Percentiles rank a stretch among this genome's conserved stretches.
phyloP scores from a whole-genome alignment of 129 eudicot genomes.

The Apium graveolens region DNA sequence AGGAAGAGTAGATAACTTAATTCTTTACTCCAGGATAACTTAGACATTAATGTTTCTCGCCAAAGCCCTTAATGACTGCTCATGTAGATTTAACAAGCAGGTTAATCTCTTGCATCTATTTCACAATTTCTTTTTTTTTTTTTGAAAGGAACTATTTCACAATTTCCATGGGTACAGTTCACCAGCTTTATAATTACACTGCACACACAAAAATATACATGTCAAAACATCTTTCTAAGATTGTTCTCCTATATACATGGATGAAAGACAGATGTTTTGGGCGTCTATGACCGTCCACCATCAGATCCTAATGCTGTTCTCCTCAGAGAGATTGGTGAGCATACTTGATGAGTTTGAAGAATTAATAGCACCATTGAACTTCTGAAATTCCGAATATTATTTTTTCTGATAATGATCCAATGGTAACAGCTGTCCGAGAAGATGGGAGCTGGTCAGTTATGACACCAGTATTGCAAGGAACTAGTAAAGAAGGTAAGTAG shows the following conservation, averaged over 20 bases:
- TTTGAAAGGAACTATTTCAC: neutral
- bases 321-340: conserved; percentile 82
- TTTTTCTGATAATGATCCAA: conserved; percentile 9
- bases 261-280: conserved; percentile 82
- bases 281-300: conserved; percentile 95
- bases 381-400: neutral
- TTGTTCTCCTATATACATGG: conserved; percentile 31
- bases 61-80: neutral
- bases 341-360: neutral
- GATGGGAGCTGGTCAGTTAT: conserved; percentile 88
- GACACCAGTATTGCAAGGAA: conserved; percentile 47
- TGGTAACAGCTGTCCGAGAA: conserved; percentile 66
- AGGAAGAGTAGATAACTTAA: neutral
- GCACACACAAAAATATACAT: neutral
- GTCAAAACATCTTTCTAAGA: neutral
- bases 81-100: neutral
- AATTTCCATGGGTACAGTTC: neutral
- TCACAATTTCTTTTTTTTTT: no score
- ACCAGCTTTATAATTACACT: neutral
- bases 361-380: conserved; percentile 3
- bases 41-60: neutral
- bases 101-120: neutral
- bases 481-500: conserved; percentile 51
- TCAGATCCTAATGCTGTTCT: conserved; percentile 73
- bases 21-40: neutral